These are phyloP conservation scores for Pichia phayaonensis DNA, from an alignment of 805 yeast genomes.

Conservation along the genomic window DNA sequence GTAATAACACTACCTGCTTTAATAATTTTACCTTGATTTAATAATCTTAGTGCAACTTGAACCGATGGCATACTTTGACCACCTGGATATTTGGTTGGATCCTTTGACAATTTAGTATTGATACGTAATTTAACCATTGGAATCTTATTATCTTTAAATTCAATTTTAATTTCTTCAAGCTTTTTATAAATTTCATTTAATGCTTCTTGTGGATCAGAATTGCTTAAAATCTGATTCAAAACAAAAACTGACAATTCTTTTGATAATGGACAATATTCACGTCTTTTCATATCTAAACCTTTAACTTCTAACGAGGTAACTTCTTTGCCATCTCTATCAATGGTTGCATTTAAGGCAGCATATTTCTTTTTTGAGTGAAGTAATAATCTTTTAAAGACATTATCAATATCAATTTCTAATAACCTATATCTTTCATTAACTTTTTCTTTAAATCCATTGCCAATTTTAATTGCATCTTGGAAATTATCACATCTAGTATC, in stretches of 20 bases:
- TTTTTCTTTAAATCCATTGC: constrained; percentile 71
- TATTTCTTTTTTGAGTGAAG: constrained; percentile 95
- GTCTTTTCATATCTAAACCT: constrained; percentile 94
- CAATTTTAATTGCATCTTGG: constrained; percentile 72
- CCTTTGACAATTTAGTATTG: constrained; percentile 84
- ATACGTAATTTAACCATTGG: constrained; percentile 67
- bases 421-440: constrained; percentile 85
- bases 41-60: constrained; percentile 77
- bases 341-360: constrained; percentile 71
- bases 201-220: constrained; percentile 70
- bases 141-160: constrained; percentile 54
- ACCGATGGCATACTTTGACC: constrained; percentile 78
- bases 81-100: constrained; percentile 78
- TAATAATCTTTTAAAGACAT: constrained; percentile 76
- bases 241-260: constrained; percentile 79
- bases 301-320: constrained; percentile 71
- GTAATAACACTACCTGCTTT: constrained; percentile 88
- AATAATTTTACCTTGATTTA: constrained; percentile 77
- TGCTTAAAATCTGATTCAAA: constrained; percentile 62
- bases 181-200: constrained; percentile 64
- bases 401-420: constrained; percentile 92
- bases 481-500: constrained; percentile 72
- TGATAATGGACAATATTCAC: constrained; percentile 91
- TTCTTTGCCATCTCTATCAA: constrained; percentile 44
- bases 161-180: constrained; percentile 49